Conservation (phyloP, 352 stramenopile species). For the Phytophthora vignae region DNA sequence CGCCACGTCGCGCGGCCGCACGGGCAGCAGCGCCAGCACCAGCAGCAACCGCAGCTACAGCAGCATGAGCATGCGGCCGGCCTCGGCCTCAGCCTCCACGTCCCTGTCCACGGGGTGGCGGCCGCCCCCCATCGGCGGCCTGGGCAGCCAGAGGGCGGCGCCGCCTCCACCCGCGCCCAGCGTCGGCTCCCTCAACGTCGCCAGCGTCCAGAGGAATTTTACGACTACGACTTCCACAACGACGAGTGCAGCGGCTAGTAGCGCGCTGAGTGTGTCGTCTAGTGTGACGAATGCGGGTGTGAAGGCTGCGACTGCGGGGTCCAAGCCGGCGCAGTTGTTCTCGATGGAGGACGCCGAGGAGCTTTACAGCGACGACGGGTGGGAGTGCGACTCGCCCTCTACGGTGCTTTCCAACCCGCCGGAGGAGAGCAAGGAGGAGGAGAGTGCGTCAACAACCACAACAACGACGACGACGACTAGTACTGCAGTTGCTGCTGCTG, state of each 20-base stretch:
- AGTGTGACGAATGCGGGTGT: background rate
- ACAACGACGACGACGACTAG: background rate
- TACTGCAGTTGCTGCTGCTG: no score
- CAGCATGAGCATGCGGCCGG: slow-evolving; percentile 33
- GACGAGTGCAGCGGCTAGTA: slow-evolving; percentile 2
- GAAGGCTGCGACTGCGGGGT: background rate
- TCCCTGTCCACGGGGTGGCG: slow-evolving; percentile 22
- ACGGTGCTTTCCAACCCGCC: slow-evolving; percentile 61
- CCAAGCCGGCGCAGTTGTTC: slow-evolving; percentile 64
- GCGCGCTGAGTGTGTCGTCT: background rate
- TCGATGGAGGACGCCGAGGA: slow-evolving; percentile 82
- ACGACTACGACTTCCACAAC: background rate
- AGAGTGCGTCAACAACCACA: background rate
- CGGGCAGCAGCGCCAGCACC: slow-evolving; percentile 32
- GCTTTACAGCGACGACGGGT: slow-evolving; percentile 75
- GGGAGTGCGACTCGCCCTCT: slow-evolving; percentile 76
- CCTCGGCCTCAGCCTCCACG: slow-evolving; percentile 25
- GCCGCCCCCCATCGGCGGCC: slow-evolving; percentile 34
- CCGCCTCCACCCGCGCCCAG: slow-evolving; percentile 2
- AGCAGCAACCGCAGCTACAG: slow-evolving; percentile 48
- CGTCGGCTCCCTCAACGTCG: slow-evolving; percentile 17
- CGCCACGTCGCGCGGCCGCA: slow-evolving; percentile 20
- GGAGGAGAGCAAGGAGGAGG: slow-evolving; percentile 24
- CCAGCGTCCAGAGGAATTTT: slow-evolving; percentile 14
- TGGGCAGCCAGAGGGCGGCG: slow-evolving; percentile 21